Conservation (phyloP, 106 monocot species). For the Dendrobium chrysotoxum region DNA sequence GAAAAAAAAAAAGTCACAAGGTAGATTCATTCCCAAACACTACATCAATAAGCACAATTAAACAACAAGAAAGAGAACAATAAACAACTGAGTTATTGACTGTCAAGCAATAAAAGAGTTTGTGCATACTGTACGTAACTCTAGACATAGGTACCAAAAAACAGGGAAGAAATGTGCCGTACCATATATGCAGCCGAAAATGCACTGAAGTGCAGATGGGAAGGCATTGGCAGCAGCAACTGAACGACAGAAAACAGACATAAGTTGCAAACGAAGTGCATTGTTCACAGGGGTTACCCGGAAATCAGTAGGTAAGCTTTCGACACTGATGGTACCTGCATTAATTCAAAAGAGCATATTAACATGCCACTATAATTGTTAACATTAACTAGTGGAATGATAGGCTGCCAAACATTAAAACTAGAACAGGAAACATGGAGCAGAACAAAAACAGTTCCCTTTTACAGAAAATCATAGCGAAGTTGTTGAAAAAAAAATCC, state of each 20-base stretch:
- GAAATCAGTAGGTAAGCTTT: slow-evolving; percentile 50
- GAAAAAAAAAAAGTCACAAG: no score
- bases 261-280: slow-evolving; percentile 61
- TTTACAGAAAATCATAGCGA: not conserved
- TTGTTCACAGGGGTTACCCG: slow-evolving; percentile 60
- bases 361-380: not conserved
- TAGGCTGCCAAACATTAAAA: not conserved
- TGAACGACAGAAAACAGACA: slow-evolving; percentile 86
- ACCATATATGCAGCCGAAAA: slow-evolving; percentile 97
- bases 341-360: not conserved
- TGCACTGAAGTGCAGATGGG: slow-evolving; percentile 90
- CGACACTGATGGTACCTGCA: slow-evolving; percentile 61
- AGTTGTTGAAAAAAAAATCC: not conserved
- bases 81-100: no score
- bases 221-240: slow-evolving; percentile 86
- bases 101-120: not conserved
- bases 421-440: not conserved
- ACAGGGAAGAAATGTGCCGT: slow-evolving; percentile 5
- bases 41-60: no score
- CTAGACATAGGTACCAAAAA: not conserved
- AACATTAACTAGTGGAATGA: not conserved
- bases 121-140: not conserved
- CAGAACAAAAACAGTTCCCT: not conserved
- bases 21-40: no score
- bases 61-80: no score